phyloP scores from a whole-genome alignment of 2,329 filamentous ascomycete species.

The Periconia digitata region DNA sequence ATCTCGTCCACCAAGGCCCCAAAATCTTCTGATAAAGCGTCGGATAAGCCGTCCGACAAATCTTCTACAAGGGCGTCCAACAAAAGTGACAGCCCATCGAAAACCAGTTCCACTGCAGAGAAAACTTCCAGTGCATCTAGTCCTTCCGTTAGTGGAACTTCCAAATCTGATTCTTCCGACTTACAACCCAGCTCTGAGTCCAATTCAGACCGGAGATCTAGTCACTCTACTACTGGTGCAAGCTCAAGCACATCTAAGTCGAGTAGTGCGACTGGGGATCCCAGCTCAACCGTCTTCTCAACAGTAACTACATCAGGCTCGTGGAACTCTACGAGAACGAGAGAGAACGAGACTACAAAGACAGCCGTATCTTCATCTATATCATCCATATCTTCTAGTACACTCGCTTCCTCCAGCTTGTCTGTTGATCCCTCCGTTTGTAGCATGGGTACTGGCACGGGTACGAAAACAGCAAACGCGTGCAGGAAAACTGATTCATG shows the following conservation, averaged over 20 bases:
- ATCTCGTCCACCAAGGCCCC: neutral
- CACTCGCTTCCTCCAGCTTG: neutral
- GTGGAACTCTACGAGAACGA: neutral
- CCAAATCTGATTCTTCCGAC: neutral
- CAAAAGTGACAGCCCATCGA: neutral
- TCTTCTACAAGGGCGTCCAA: neutral
- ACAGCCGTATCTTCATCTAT: neutral
- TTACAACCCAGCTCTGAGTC: neutral
- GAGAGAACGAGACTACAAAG: neutral
- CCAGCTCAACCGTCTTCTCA: neutral
- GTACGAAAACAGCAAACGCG: neutral
- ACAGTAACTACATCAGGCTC: neutral
- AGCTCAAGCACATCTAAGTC: neutral
- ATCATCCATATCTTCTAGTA: neutral
- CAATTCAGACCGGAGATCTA: neutral
- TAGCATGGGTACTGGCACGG: neutral
- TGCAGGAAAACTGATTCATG: neutral
- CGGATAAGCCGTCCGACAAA: neutral
- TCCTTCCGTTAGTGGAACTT: neutral
- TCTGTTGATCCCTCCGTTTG: neutral
- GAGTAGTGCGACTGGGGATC: neutral
- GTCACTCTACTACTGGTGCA: neutral
- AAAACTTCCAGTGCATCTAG: neutral
- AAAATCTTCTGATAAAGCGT: neutral
- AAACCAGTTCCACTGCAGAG: neutral